Evolutionary conservation across 306 rosid species (phyloP).

Genomic region (Clitoria ternatea): DNA sequence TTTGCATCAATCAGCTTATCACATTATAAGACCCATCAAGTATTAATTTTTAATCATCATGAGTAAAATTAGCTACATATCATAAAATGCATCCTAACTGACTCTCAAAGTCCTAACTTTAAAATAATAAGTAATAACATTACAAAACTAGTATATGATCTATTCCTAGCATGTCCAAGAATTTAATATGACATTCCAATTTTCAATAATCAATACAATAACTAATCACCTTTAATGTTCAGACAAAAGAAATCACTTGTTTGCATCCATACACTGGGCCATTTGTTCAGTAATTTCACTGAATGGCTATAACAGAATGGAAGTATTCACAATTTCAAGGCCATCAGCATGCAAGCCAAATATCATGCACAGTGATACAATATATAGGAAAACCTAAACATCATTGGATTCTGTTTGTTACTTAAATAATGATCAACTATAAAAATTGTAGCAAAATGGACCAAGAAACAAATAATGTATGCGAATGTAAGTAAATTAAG

Average conservation of each 20-base stretch:
- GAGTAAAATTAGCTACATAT: background rate
- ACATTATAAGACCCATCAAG: background rate
- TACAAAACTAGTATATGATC: background rate
- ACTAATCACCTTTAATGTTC: background rate
- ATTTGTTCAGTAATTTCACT: conserved; percentile 5
- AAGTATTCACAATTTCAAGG: conserved; percentile 10
- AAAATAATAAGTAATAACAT: background rate
- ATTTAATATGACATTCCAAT: background rate
- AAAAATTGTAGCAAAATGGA: background rate
- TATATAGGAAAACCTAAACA: background rate
- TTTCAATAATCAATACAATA: background rate
- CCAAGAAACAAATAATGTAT: background rate
- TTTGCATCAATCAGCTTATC: background rate
- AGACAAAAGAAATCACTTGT: background rate
- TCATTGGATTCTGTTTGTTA: background rate
- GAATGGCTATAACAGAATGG: background rate
- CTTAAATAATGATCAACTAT: background rate
- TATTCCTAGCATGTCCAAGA: background rate
- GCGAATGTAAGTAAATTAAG: conserved; percentile 23
- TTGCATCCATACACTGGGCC: background rate
- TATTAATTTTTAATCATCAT: background rate
- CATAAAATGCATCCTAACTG: background rate
- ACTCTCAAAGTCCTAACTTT: background rate
- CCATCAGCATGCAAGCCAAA: conserved; percentile 3
- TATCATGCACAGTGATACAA: background rate